phyloP scores from a whole-genome alignment of 257 asterid genomes.

The Solanum etuberosum region DNA sequence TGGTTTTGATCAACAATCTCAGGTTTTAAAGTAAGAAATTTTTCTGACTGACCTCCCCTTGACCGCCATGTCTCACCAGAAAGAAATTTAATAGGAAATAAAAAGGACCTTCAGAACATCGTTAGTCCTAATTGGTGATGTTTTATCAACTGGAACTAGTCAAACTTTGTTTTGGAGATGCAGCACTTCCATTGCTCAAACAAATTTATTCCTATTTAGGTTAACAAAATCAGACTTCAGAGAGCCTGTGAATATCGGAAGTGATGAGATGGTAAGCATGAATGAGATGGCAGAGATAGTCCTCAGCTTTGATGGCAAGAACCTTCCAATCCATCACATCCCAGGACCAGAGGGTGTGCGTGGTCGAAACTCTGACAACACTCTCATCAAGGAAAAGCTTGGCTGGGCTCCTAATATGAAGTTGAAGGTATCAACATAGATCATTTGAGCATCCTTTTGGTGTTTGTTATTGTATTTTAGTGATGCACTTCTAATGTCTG shows the following conservation, averaged over 20 bases:
- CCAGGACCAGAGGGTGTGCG: slow-evolving; percentile 96
- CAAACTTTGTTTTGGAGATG: neutral
- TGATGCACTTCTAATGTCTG: neutral
- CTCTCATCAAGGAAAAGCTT: slow-evolving; percentile 77
- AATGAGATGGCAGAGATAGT: slow-evolving; percentile 93
- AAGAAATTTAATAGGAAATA: neutral
- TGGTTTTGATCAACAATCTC: neutral
- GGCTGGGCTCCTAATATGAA: slow-evolving; percentile 94
- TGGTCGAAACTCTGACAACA: slow-evolving; percentile 91
- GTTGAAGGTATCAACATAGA: slow-evolving; percentile 42
- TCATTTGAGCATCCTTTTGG: neutral
- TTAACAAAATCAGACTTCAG: slow-evolving; percentile 82
- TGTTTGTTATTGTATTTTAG: neutral
- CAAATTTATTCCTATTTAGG: slow-evolving; percentile 13
- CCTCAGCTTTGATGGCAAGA: slow-evolving; percentile 64
- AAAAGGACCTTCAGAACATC: neutral
- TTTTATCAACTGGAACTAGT: neutral
- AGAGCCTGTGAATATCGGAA: slow-evolving; percentile 89
- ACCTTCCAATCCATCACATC: slow-evolving; percentile 70
- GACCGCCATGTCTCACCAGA: neutral
- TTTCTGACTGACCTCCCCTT: neutral
- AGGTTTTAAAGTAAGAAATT: neutral
- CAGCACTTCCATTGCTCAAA: neutral
- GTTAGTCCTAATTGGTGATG: neutral
- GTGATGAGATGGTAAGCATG: slow-evolving; percentile 96